phyloP scores from a whole-genome alignment of 352 stramenopile genomes.

The Phytophthora hybrid region DNA sequence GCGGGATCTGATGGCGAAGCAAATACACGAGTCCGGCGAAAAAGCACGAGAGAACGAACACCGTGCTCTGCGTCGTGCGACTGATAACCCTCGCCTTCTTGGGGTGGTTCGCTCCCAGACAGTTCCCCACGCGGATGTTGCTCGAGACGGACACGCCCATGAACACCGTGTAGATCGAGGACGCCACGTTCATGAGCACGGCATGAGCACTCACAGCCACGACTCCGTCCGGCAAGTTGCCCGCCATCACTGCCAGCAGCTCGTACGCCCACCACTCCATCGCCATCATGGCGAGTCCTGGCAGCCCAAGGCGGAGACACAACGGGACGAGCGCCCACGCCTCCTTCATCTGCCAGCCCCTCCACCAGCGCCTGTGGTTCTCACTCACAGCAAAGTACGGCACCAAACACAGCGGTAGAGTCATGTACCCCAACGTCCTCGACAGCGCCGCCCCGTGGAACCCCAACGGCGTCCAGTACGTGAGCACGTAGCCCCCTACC shows the following conservation, averaged over 20 bases:
- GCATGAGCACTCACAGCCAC: conserved; percentile 79
- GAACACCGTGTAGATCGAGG: conserved; percentile 77
- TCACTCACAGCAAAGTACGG: conserved; percentile 57
- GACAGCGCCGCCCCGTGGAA: conserved; percentile 82
- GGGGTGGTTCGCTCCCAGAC: conserved; percentile 77
- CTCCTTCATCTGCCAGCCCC: conserved; percentile 54
- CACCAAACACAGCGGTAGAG: conserved; percentile 57
- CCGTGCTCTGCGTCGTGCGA: conserved; percentile 52
- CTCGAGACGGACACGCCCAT: conserved; percentile 70
- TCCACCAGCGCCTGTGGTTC: conserved; percentile 53
- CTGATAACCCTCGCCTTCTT: conserved; percentile 69
- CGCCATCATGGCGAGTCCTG: conserved; percentile 65
- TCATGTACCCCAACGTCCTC: conserved; percentile 63
- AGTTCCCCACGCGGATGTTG: conserved; percentile 84
- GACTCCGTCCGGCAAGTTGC: conserved; percentile 71
- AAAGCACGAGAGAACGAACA: conserved; percentile 51
- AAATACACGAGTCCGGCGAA: conserved; percentile 49
- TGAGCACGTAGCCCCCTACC: conserved; percentile 72
- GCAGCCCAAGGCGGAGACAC: conserved; percentile 63
- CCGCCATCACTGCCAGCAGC: conserved; percentile 71
- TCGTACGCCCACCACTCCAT: conserved; percentile 89
- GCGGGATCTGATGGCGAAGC: conserved; percentile 60
- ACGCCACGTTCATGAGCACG: conserved; percentile 77
- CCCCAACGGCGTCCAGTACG: conserved; percentile 68
- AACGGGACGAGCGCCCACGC: conserved; percentile 50